phyloP scores from a whole-genome alignment of 2,329 filamentous ascomycete species.

The Pestalotiopsis fici region DNA sequence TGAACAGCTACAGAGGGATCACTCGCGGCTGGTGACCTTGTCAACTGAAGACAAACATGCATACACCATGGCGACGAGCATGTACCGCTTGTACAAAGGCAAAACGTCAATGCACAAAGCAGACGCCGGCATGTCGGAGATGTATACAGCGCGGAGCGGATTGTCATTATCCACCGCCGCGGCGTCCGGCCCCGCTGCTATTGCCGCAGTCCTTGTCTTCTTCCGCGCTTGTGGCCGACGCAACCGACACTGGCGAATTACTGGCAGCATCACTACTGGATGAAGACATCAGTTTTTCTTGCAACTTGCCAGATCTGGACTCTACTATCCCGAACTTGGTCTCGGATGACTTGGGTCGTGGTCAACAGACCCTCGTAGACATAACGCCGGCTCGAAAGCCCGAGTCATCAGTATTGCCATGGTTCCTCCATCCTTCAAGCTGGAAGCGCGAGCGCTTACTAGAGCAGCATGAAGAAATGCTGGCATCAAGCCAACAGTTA shows the following conservation, averaged over 20 bases:
- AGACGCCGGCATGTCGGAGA: constrained; percentile 31
- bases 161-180: constrained; percentile 22
- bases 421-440: not conserved
- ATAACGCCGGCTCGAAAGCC: not conserved
- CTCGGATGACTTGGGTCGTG: not conserved
- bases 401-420: not conserved
- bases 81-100: constrained; percentile 35
- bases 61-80: constrained; percentile 27
- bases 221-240: not conserved
- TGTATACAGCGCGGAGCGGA: constrained; percentile 23
- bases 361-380: not conserved
- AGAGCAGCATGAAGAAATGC: constrained; percentile 16
- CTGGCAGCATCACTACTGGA: not conserved
- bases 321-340: not conserved
- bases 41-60: constrained; percentile 7
- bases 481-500: constrained; percentile 1
- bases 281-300: not conserved
- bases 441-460: not conserved
- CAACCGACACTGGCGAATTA: not conserved
- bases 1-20: not conserved
- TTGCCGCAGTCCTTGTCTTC: not conserved
- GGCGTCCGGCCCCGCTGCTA: constrained; percentile 9
- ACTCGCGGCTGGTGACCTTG: not conserved
- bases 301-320: not conserved
- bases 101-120: constrained; percentile 38